Conservation (phyloP, 768 basidiomycete genomes). For the Auricularia cornea region DNA sequence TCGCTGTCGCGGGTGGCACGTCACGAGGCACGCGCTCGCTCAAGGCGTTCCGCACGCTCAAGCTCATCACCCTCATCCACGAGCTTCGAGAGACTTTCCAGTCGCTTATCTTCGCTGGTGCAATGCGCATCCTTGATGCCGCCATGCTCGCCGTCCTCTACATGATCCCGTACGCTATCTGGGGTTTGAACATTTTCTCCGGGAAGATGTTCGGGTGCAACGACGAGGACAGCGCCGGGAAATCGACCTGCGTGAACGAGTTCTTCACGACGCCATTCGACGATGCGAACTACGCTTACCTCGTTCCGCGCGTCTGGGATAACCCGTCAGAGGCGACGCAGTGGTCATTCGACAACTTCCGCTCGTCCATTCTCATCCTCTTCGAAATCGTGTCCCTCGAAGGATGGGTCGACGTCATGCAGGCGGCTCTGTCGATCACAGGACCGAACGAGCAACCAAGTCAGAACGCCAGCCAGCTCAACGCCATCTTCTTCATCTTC, state of each 20-base stretch:
- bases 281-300: conserved; percentile 52
- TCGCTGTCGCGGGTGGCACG: conserved; percentile 70
- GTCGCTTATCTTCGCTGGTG: conserved; percentile 79
- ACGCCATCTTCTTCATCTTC: conserved; percentile 84
- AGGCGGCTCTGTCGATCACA: conserved; percentile 66
- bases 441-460: conserved; percentile 62
- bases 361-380: conserved; percentile 74
- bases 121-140: conserved; percentile 78
- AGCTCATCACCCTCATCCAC: conserved; percentile 83
- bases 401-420: conserved; percentile 96
- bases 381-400: conserved; percentile 96
- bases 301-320: conserved; percentile 81
- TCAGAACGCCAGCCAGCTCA: conserved; percentile 63
- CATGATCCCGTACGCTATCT: conserved; percentile 87
- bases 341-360: conserved; percentile 87
- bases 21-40: conserved; percentile 76
- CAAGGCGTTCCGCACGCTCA: conserved; percentile 81
- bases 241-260: conserved; percentile 65
- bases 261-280: conserved; percentile 52
- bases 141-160: conserved; percentile 83
- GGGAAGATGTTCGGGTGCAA: conserved; percentile 82
- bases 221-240: conserved; percentile 44
- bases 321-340: conserved; percentile 74
- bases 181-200: conserved; percentile 89
- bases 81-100: conserved; percentile 83